phyloP scores from a whole-genome alignment of 2,329 filamentous ascomycete genomes.

The Calonectria hawksworthii region DNA sequence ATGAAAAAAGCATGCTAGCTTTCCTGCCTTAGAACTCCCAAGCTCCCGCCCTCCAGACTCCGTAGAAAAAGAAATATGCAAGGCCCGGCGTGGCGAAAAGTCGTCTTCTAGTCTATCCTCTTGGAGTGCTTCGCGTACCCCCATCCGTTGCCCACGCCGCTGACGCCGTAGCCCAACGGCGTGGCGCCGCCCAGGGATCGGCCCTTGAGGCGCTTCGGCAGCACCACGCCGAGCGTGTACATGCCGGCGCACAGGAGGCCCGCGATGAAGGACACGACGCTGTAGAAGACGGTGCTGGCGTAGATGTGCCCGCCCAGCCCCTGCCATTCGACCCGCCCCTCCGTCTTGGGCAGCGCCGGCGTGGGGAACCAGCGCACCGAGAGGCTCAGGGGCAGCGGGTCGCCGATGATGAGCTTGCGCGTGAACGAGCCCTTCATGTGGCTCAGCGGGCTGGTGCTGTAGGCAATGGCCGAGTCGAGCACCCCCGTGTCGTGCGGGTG shows the following conservation, averaged over 20 bases:
- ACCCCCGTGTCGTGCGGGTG: constrained; percentile 80
- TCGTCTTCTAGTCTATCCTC: constrained; percentile 58
- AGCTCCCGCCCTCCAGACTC: constrained; percentile 36
- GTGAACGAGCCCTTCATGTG: constrained; percentile 67
- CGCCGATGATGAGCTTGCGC: constrained; percentile 86
- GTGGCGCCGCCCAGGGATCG: constrained; percentile 69
- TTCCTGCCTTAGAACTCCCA: constrained; percentile 31
- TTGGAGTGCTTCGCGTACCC: constrained; percentile 65
- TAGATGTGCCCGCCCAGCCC: constrained; percentile 75
- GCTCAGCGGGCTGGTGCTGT: constrained; percentile 82
- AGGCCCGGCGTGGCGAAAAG: constrained; percentile 4
- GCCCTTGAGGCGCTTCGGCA: constrained; percentile 67
- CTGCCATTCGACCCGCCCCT: constrained; percentile 75
- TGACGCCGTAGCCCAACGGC: constrained; percentile 69
- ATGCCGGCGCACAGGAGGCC: constrained; percentile 67
- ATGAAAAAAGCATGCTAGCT: constrained; percentile 18
- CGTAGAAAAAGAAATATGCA: constrained; percentile 42
- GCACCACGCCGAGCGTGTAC: constrained; percentile 72
- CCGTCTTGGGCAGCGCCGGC: constrained; percentile 77
- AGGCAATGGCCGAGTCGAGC: constrained; percentile 88
- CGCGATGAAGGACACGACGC: constrained; percentile 70
- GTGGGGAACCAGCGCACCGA: constrained; percentile 90
- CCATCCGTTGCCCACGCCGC: constrained; percentile 69
- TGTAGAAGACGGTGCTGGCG: constrained; percentile 74
- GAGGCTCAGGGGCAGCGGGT: constrained; percentile 83